Evolutionary conservation across 345 rosid species (phyloP), one percentile per base, ranked within the genome.

Genomic region (Capsella bursapastoris): DNA sequence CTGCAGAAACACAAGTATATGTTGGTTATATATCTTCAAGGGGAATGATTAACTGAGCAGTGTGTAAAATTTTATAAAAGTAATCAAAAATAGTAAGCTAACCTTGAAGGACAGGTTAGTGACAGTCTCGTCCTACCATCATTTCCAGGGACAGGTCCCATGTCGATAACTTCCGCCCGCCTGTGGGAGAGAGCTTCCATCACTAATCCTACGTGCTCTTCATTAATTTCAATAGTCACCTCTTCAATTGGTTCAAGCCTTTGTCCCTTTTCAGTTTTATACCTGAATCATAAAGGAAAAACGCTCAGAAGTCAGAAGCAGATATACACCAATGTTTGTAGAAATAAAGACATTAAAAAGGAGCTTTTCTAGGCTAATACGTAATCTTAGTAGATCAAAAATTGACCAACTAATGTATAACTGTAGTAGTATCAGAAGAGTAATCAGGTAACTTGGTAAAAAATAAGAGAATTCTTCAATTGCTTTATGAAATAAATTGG

Each of bases 101-200:
- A 94, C 98, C 97, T 90, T 64, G 99, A 95, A 73, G 99, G 99
- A 62, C 97, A 92, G 67, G 92, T 95, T 81, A 92, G 71, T 68
- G 91, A 86, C 81, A 95, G 56, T 76, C 92, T 95, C 25, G 97
- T 89, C 82, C 99, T 91, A 56, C 97, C 97, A 68, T 52, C 82
- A 77, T 84, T 82, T 83, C 99, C 98, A 68, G 96, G 85, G 55
- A 95, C 99, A 76, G 97, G 97, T 67, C 97, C 91, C 96, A 95
- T 89, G 84, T 95, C 99, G 44, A 81, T 38, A 70, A 92, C 84
- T 75, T 90, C 96, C 35, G 82, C 98, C 38, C 90, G 88, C 82
- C 99, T 90, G 68, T 90, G 98, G 73, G 99, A 88, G 37, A 95
- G 82, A 78, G 99, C 97, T 84, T 92, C 99, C 96, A 95, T 84